Evolutionary conservation across 2,329 filamentous ascomycete genomes (phyloP).

Genomic region (Pseudogymnoascus sp.): DNA sequence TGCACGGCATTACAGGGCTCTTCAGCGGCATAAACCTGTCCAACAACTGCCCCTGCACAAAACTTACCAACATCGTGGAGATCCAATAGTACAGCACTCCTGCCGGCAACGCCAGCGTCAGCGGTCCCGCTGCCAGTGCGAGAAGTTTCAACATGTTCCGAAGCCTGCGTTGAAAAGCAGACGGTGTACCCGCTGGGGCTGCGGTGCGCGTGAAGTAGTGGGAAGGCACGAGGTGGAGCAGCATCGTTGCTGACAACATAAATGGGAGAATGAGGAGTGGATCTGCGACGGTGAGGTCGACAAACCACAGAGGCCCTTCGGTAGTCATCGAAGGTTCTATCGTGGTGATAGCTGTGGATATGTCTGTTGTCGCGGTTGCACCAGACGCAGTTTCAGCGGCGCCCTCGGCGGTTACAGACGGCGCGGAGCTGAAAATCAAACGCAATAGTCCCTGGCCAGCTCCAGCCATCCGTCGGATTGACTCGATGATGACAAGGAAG

Average conservation of each 20-base stretch:
- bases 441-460: constrained; percentile 33
- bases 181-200: constrained; percentile 5
- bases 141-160: constrained; percentile 31
- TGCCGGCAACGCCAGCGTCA: constrained; percentile 33
- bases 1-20: constrained; percentile 27
- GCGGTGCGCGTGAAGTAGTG: constrained; percentile 12
- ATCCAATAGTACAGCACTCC: constrained; percentile 45
- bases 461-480: constrained; percentile 40
- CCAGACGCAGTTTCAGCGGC: constrained; percentile 1
- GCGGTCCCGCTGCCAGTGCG: constrained; percentile 34
- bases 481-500: constrained; percentile 40
- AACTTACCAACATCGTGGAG: constrained; percentile 35
- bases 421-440: constrained; percentile 23
- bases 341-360: constrained; percentile 20
- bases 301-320: constrained; percentile 56
- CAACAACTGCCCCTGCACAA: constrained; percentile 33
- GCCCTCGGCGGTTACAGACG: not conserved
- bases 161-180: constrained; percentile 22
- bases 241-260: constrained; percentile 39
- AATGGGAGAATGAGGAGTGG: constrained; percentile 42
- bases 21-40: constrained; percentile 33
- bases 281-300: constrained; percentile 47
- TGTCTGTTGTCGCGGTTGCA: constrained; percentile 12
- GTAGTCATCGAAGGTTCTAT: constrained; percentile 43
- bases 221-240: constrained; percentile 36